Conservation (phyloP, 1,284 basidiomycete species). For the Rhodotorula mucilaginosa region DNA sequence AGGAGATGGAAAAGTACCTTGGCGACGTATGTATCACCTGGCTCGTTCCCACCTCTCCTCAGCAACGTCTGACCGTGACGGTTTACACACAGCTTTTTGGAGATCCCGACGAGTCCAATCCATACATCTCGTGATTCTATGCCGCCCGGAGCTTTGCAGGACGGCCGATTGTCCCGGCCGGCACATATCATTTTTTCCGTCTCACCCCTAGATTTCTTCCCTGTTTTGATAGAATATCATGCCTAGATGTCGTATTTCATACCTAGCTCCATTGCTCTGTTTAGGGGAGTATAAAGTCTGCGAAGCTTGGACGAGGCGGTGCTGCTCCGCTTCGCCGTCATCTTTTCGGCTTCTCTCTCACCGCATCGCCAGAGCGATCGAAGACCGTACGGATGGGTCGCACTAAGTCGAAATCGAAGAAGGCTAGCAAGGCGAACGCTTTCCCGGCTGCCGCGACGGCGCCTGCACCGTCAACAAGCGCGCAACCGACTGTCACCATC, state of each 20-base stretch:
- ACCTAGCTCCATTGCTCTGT: neutral
- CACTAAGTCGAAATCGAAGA: conserved; percentile 46
- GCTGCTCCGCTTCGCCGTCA: neutral
- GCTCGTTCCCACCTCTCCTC: neutral
- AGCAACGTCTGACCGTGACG: neutral
- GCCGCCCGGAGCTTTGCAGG: neutral
- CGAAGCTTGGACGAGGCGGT: conserved; percentile 1
- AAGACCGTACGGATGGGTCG: conserved; percentile 6
- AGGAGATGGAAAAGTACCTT: conserved; percentile 30
- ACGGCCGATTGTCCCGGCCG: neutral
- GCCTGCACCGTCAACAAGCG: conserved; percentile 10
- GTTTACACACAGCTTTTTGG: conserved; percentile 18
- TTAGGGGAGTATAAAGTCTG: neutral
- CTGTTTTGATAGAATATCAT: neutral
- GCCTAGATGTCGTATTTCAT: neutral
- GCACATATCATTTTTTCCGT: neutral
- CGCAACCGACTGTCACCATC: conserved; percentile 2
- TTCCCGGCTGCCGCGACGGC: conserved; percentile 45
- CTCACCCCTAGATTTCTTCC: neutral
- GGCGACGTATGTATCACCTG: conserved; percentile 14
- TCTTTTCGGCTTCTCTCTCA: no score
- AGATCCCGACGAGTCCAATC: conserved; percentile 26
- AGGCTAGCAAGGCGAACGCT: conserved; percentile 38
- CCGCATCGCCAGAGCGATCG: neutral
- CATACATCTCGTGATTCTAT: conserved; percentile 12